Percentiles rank a stretch among this genome's conserved stretches.
These are phyloP conservation scores for Colletotrichum sp. DNA, from an alignment of 2,329 filamentous ascomycete species.

Conservation along the genomic window DNA sequence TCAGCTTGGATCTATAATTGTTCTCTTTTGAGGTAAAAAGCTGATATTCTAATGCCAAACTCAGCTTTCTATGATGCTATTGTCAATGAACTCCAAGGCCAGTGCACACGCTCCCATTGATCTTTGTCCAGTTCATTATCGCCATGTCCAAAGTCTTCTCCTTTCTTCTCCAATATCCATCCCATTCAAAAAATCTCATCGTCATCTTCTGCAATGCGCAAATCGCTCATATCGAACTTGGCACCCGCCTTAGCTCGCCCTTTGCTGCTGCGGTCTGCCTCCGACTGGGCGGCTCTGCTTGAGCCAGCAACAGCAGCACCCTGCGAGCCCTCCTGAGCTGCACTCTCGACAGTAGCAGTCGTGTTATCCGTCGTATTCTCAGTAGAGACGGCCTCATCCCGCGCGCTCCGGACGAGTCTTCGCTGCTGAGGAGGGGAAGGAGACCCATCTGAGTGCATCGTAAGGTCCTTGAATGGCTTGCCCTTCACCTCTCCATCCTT, in stretches of 20 bases:
- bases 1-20: neutral
- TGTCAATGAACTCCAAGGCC: neutral
- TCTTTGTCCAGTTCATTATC: neutral
- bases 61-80: neutral
- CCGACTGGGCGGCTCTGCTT: neutral
- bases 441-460: neutral
- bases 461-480: neutral
- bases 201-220: neutral
- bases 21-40: neutral
- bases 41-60: neutral
- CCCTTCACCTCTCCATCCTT: neutral
- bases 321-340: neutral
- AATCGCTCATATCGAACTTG: neutral
- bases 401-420: neutral
- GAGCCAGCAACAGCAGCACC: neutral
- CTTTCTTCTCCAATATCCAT: neutral
- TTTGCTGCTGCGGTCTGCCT: neutral
- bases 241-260: neutral
- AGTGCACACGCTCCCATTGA: neutral
- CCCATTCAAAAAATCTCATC: neutral
- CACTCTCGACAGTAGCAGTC: neutral
- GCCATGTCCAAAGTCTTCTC: neutral
- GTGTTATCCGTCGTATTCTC: neutral
- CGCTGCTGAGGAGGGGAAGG: neutral
- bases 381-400: neutral